These are phyloP conservation scores for Cutaneotrichosporon sp. DNA, from an alignment of 1,284 basidiomycete genomes.

Conservation along the genomic window DNA sequence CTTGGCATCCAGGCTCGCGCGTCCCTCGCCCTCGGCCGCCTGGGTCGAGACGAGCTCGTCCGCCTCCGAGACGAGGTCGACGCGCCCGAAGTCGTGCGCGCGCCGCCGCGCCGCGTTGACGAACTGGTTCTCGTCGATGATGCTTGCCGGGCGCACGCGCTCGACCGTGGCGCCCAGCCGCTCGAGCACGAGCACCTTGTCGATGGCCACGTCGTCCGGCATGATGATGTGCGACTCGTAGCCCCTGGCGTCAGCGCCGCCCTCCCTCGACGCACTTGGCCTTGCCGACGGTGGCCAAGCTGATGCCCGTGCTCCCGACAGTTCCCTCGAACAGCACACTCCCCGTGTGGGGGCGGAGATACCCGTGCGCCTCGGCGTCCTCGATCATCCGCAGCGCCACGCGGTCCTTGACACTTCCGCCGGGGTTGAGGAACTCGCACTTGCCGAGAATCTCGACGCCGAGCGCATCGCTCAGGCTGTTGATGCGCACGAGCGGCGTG, in stretches of 20 bases:
- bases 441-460: slow-evolving; percentile 80
- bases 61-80: slow-evolving; percentile 45
- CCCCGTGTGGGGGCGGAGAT: slow-evolving; percentile 81
- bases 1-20: slow-evolving; percentile 27
- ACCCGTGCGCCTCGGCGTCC: slow-evolving; percentile 82
- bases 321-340: slow-evolving; percentile 98
- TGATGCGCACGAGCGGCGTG: slow-evolving; percentile 89
- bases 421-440: slow-evolving; percentile 81
- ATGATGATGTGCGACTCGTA: slow-evolving; percentile 70
- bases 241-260: slow-evolving; percentile 52
- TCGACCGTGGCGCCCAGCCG: slow-evolving; percentile 86
- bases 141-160: slow-evolving; percentile 78
- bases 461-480: slow-evolving; percentile 82
- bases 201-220: slow-evolving; percentile 89
- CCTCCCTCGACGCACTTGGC: slow-evolving; percentile 64
- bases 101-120: slow-evolving; percentile 74
- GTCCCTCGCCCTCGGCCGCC: slow-evolving; percentile 56
- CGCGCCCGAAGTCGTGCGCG: slow-evolving; percentile 69
- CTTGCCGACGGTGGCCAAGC: slow-evolving; percentile 85
- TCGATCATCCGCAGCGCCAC: slow-evolving; percentile 91
- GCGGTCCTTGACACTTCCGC: slow-evolving; percentile 96
- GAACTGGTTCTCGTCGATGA: slow-evolving; percentile 92
- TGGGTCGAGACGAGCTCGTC: slow-evolving; percentile 60
- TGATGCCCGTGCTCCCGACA: slow-evolving; percentile 95
- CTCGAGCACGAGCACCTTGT: slow-evolving; percentile 79